Evolutionary conservation across 2,329 filamentous ascomycete genomes (phyloP), one percentile per base, ranked within the genome.

Genomic region (Aspergillus neotritici): DNA sequence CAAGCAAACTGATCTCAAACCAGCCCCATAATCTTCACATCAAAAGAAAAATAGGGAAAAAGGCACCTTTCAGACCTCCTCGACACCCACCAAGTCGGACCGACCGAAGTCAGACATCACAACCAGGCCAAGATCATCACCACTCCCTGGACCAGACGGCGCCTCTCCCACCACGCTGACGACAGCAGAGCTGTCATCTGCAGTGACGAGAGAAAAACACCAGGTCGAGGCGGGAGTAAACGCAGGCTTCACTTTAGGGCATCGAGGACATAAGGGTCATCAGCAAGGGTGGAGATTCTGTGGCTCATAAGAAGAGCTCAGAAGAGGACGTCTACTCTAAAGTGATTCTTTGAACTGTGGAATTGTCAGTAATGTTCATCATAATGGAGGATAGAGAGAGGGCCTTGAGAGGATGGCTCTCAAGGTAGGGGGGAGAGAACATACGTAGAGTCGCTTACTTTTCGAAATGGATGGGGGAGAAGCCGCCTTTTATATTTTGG

Each of bases 311-410:
- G 79, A 81, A 82, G 80, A 91, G 84, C 82, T 87, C 84, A 93
- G 86, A 87, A 82, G 78, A 79, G 85, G 63, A 89, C 82, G 82
- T 87, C 78, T 83, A 90, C 88, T 95, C 89, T 90, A 94, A 94
- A 94, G 87, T 87, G 87, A 91, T 91, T 90, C 86, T 88, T 70
- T 72, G 69, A 70, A 71, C 67, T 71, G 61, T 62, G 33, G 42
- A 28, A 39, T 34, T 16, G 55, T 61, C 52, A 61, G 58, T 34
- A 49, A 16, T 37, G 31, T 37, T 45, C 31, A 15, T 44, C 39
- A 9, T 11, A 33, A 16, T 8, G 29, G 25, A 25, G 13, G 21
- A 25, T 1, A 25, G 21, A n/a, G n/a, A n/a, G 21, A 25, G 3
- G 9, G 21, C 21, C 21, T 25, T 9, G 21, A 9, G 21, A 25